These are phyloP conservation scores for Globisporangium iwayamae DNA, from an alignment of 352 stramenopile genomes.

Conservation along the genomic window DNA sequence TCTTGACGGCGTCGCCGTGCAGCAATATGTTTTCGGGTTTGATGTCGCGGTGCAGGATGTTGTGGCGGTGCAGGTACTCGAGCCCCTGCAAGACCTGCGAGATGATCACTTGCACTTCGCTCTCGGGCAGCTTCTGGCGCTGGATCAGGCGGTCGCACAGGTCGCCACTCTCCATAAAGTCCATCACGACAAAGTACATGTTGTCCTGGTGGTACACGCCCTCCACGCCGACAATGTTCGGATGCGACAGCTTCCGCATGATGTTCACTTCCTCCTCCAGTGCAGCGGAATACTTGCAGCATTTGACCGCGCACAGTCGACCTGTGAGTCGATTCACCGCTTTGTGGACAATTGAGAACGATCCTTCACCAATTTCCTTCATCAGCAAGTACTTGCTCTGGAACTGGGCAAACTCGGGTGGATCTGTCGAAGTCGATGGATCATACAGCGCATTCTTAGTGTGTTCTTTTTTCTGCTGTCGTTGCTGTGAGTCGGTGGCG, in stretches of 20 bases:
- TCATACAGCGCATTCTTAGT: neutral
- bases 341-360: slow-evolving; percentile 80
- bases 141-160: slow-evolving; percentile 74
- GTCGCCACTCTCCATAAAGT: slow-evolving; percentile 74
- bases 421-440: slow-evolving; percentile 21
- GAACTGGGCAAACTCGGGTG: slow-evolving; percentile 52
- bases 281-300: slow-evolving; percentile 58
- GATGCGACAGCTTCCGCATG: slow-evolving; percentile 53
- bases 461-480: neutral
- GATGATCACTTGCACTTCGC: slow-evolving; percentile 54
- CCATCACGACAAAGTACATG: slow-evolving; percentile 83
- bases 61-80: slow-evolving; percentile 75
- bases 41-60: slow-evolving; percentile 90
- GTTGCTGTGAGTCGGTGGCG: neutral
- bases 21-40: slow-evolving; percentile 90
- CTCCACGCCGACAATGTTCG: slow-evolving; percentile 66
- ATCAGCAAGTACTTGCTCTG: slow-evolving; percentile 62
- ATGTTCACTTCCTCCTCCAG: slow-evolving; percentile 72
- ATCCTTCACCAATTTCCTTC: slow-evolving; percentile 81
- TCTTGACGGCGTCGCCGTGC: slow-evolving; percentile 65
- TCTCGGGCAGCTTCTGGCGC: slow-evolving; percentile 52
- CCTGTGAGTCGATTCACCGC: slow-evolving; percentile 65
- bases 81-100: slow-evolving; percentile 50
- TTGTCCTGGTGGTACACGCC: slow-evolving; percentile 65
- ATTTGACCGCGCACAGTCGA: slow-evolving; percentile 68